A percentile compares a stretch with the other conserved stretches of the same genome.
Evolutionary conservation across 2,329 filamentous ascomycete genomes (phyloP).

Genomic region (Alternaria conjuncta): DNA sequence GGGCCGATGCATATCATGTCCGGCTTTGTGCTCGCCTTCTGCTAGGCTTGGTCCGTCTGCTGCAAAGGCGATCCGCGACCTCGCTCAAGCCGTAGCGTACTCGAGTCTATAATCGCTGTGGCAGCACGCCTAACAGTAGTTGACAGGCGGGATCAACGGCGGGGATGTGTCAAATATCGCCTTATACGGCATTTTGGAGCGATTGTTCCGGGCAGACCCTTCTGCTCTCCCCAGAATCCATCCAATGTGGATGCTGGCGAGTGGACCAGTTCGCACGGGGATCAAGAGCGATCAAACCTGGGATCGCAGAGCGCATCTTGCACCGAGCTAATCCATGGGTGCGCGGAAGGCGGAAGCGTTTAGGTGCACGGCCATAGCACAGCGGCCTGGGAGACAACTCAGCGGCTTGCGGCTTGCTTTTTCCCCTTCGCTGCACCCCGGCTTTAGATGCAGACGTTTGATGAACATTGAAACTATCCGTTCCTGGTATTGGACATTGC

Average conservation of each 20-base stretch:
- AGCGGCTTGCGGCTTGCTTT: constrained; percentile 36
- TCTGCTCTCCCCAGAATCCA: constrained; percentile 22
- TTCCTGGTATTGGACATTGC: constrained; percentile 39
- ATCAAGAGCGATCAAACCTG: constrained; percentile 17
- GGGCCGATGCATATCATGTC: constrained; percentile 25
- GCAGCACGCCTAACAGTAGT: constrained; percentile 21
- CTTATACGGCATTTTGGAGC: constrained; percentile 30
- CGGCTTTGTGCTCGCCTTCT: constrained; percentile 22
- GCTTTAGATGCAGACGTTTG: constrained; percentile 36
- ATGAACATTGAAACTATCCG: constrained; percentile 36
- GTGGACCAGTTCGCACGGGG: constrained; percentile 29
- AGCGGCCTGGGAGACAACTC: constrained; percentile 25
- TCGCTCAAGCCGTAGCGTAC: constrained; percentile 18
- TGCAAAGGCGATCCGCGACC: constrained; percentile 43
- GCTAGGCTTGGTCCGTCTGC: constrained; percentile 17
- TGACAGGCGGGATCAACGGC: constrained; percentile 43
- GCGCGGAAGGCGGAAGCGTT: constrained; percentile 45
- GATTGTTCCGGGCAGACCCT: constrained; percentile 18
- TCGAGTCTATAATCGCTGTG: constrained; percentile 17
- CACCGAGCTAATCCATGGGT: constrained; percentile 27
- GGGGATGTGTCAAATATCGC: constrained; percentile 32
- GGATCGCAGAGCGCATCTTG: constrained; percentile 31
- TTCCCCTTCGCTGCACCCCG: constrained; percentile 36
- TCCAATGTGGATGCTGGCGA: constrained; percentile 18
- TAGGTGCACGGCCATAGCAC: constrained; percentile 36